Percentiles rank a stretch among this genome's conserved stretches.
These are phyloP conservation scores for Phlyctochytrium arcticum DNA, from an alignment of 192 early-diverging fungal species.

Conservation along the genomic window DNA sequence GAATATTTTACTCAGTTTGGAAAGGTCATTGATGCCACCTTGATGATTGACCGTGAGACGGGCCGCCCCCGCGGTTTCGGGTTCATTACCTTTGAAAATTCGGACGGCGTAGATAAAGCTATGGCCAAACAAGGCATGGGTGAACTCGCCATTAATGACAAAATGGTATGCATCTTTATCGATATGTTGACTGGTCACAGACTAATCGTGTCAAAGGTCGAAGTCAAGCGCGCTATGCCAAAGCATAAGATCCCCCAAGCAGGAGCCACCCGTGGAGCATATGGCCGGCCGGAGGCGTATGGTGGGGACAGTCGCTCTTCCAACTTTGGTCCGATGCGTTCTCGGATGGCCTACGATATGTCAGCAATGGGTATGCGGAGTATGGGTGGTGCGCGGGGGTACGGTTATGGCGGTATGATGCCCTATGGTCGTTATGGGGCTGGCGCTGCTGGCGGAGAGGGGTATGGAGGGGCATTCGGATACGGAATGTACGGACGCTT, in stretches of 20 bases:
- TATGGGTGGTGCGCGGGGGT: conserved; percentile 31
- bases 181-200: neutral
- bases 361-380: conserved; percentile 21
- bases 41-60: conserved; percentile 82
- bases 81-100: conserved; percentile 85
- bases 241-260: conserved; percentile 35
- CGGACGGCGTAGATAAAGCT: conserved; percentile 71
- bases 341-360: conserved; percentile 25
- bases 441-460: conserved; percentile 19
- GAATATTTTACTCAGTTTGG: conserved; percentile 87
- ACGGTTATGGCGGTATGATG: conserved; percentile 32
- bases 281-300: conserved; percentile 16
- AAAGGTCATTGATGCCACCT: conserved; percentile 72
- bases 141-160: conserved; percentile 69
- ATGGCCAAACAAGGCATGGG: conserved; percentile 41
- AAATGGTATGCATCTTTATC: conserved; percentile 42
- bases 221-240: conserved; percentile 69
- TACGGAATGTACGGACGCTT: conserved; percentile 36
- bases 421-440: conserved; percentile 26
- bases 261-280: conserved; percentile 29
- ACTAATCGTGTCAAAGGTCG: conserved; percentile 41
- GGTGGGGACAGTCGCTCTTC: conserved; percentile 9
- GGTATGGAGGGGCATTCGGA: conserved; percentile 10
- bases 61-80: conserved; percentile 92
- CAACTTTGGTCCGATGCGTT: conserved; percentile 29